Conservation (phyloP, 1,284 basidiomycete species). For the Austroboletus niveus region DNA sequence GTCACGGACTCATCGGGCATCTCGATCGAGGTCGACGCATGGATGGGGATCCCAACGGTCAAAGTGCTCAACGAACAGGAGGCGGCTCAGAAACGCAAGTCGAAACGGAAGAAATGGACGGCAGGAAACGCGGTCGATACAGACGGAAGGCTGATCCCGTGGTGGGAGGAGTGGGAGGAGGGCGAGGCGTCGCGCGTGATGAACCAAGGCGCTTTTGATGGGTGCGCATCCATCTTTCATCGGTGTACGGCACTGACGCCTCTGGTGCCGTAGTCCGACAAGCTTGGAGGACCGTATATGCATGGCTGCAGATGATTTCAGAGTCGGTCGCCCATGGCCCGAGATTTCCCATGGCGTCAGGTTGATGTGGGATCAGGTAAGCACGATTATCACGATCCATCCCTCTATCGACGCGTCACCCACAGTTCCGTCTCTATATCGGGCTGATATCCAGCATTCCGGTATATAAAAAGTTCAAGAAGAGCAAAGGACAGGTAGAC, state of each 20-base stretch:
- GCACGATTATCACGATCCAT: background rate
- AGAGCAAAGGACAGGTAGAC: slow-evolving; percentile 16
- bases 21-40: slow-evolving; percentile 40
- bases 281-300: slow-evolving; percentile 40
- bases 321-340: slow-evolving; percentile 40
- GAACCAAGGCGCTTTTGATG: slow-evolving; percentile 29
- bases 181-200: slow-evolving; percentile 34
- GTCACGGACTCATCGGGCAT: slow-evolving; percentile 12
- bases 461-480: slow-evolving; percentile 24
- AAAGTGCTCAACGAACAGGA: slow-evolving; percentile 39
- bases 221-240: slow-evolving; percentile 26
- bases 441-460: slow-evolving; percentile 26
- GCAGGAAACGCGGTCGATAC: slow-evolving; percentile 26
- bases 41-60: slow-evolving; percentile 44
- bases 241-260: background rate
- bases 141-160: slow-evolving; percentile 31
- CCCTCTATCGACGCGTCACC: background rate
- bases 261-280: slow-evolving; percentile 23
- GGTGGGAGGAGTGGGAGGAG: slow-evolving; percentile 53
- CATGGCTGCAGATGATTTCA: slow-evolving; percentile 46
- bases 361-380: slow-evolving; percentile 48
- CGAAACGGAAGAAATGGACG: slow-evolving; percentile 26
- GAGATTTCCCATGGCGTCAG: slow-evolving; percentile 34
- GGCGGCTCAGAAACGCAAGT: slow-evolving; percentile 30
- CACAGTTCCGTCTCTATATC: slow-evolving; percentile 28